Evolutionary conservation across 2,329 filamentous ascomycete species (phyloP), one percentile per base, ranked within the genome.

Genomic region (Cladosporium colombiae): DNA sequence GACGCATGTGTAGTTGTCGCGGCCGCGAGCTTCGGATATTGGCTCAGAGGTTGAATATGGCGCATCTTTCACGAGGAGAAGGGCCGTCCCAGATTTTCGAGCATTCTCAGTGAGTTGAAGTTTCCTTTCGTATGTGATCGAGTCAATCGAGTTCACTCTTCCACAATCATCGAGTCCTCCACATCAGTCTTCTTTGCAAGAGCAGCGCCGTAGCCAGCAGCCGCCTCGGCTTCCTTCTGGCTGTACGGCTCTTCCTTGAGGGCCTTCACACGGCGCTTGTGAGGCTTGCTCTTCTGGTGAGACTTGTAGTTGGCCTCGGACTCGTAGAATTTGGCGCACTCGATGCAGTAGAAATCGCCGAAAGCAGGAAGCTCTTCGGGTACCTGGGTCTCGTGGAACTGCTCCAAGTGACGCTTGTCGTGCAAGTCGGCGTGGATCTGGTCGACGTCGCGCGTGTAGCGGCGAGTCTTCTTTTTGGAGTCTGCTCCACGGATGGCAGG

Each of bases 301-400:
- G 86, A 84, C 40, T 85, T 83, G 66, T 96, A 82, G 72, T 91
- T 96, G 72, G 85, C 79, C 70, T 95, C 91, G 59, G 88, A 90
- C 78, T 98, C 94, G 78, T 96, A 98, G 90, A 92, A 98, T 81
- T 96, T 98, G 69, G 95, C 90, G 78, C 95, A 99, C 79, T 97
- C 91, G 18, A 90, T 84, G 78, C 95, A 99, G 79, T 97, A 98
- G 77, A 89, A 89, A 72, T 88, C 85, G 29, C 95, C 95, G 58
- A 97, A 83, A 0, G 89, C 94, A 3, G 95, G 95, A 40, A 97
- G 84, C 74, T 98, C 95, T 76, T 98, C 94, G 25, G 86, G 81
- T 6, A 90, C 87, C 76, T 97, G 96, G 52, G 88, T 87, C 59
- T 88, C 85, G 76, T 93, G 91, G 83, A 89, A 93, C 70, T 91